Conservation (phyloP, 805 yeast genomes). For the Hermanozyma aechmeae region DNA sequence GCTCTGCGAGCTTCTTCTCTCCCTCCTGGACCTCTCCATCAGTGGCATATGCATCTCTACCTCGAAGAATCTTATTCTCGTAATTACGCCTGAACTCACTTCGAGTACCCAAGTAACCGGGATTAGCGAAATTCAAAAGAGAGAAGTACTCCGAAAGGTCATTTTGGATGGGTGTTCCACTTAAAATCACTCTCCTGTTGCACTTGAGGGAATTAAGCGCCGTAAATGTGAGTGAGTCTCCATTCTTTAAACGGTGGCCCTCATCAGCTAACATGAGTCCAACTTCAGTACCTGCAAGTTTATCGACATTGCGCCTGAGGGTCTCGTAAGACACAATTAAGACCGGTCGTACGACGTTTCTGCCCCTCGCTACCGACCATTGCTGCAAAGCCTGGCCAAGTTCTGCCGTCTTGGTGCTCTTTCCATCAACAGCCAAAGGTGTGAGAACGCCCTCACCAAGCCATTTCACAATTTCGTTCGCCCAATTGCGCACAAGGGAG, state of each 20-base stretch:
- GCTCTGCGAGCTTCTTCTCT: slow-evolving; percentile 55
- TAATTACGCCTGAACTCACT: slow-evolving; percentile 75
- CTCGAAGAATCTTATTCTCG: slow-evolving; percentile 70
- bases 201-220: slow-evolving; percentile 79
- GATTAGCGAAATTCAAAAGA: slow-evolving; percentile 83
- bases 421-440: slow-evolving; percentile 90
- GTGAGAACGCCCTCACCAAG: slow-evolving; percentile 84
- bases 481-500: slow-evolving; percentile 91
- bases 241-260: slow-evolving; percentile 44
- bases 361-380: slow-evolving; percentile 85
- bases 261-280: slow-evolving; percentile 60
- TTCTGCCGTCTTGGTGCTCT: slow-evolving; percentile 61
- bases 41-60: slow-evolving; percentile 84
- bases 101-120: slow-evolving; percentile 82
- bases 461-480: slow-evolving; percentile 93
- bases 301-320: slow-evolving; percentile 72
- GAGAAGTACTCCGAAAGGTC: slow-evolving; percentile 93
- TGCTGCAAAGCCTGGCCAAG: slow-evolving; percentile 58
- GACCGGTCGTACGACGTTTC: slow-evolving; percentile 87
- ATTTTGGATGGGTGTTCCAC: slow-evolving; percentile 96
- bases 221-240: slow-evolving; percentile 85
- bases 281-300: slow-evolving; percentile 64
- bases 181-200: slow-evolving; percentile 79
- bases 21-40: slow-evolving; percentile 70
- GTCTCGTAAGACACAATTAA: slow-evolving; percentile 93